phyloP scores from a whole-genome alignment of 805 yeast genomes.

The Hanseniaspora vineae region DNA sequence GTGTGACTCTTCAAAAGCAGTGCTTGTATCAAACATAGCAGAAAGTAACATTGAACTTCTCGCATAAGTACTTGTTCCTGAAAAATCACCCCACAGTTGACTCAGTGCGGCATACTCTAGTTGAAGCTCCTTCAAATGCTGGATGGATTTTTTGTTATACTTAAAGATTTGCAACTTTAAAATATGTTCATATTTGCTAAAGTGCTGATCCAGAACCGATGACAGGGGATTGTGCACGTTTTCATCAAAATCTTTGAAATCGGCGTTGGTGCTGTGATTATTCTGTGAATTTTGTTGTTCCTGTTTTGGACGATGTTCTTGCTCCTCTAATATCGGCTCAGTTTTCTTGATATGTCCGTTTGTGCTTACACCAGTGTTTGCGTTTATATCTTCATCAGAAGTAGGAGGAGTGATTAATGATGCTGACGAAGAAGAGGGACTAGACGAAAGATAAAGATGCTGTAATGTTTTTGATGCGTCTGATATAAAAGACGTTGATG shows the following conservation, averaged over 20 bases:
- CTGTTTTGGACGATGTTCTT: background rate
- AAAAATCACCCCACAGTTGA: slow-evolving; percentile 16
- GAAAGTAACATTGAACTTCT: slow-evolving; percentile 17
- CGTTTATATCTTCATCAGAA: slow-evolving; percentile 13
- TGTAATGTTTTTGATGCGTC: slow-evolving; percentile 5
- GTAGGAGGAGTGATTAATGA: background rate
- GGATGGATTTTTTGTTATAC: slow-evolving; percentile 18
- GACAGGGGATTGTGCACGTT: background rate
- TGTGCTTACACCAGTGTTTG: slow-evolving; percentile 4
- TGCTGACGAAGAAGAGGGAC: background rate
- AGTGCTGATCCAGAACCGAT: slow-evolving; percentile 13
- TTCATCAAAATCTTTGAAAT: background rate
- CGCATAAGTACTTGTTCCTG: slow-evolving; percentile 11
- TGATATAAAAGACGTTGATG: slow-evolving; percentile 10
- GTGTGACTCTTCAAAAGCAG: slow-evolving; percentile 16
- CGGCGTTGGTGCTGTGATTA: background rate
- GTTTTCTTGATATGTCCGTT: no score
- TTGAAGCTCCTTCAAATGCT: slow-evolving; percentile 14
- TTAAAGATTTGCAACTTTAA: slow-evolving; percentile 18
- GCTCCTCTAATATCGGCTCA: background rate
- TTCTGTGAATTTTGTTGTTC: background rate
- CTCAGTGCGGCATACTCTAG: slow-evolving; percentile 16
- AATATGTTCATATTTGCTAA: slow-evolving; percentile 17
- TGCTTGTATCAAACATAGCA: slow-evolving; percentile 16
- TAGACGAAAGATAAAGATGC: background rate